Percentiles rank a stretch among this genome's conserved stretches.
phyloP scores from a whole-genome alignment of 2,329 filamentous ascomycete genomes.

The Monilinia aucupariae region DNA sequence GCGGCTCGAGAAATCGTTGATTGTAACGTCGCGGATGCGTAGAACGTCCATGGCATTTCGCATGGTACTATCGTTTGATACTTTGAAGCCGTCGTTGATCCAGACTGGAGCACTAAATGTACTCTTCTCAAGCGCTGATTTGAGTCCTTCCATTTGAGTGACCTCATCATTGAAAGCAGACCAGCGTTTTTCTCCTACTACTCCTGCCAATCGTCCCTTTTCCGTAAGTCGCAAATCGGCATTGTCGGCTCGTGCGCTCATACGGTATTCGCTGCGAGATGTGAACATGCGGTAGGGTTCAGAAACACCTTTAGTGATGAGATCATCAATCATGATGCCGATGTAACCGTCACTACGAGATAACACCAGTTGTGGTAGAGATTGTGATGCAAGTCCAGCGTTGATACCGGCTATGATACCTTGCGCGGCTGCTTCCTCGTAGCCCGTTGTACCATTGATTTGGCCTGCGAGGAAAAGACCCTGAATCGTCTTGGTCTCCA shows the following conservation, averaged over 20 bases:
- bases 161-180: conserved; percentile 58
- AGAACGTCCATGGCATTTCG: conserved; percentile 77
- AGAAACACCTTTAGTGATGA: conserved; percentile 92
- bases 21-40: conserved; percentile 55
- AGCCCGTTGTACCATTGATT: conserved; percentile 97
- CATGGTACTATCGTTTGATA: conserved; percentile 59
- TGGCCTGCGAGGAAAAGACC: conserved; percentile 92
- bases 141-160: conserved; percentile 62
- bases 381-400: conserved; percentile 72
- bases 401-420: conserved; percentile 91
- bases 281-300: conserved; percentile 99
- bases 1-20: conserved; percentile 51
- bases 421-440: conserved; percentile 94
- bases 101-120: conserved; percentile 59
- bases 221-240: conserved; percentile 81
- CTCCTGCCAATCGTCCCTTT: conserved; percentile 68
- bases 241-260: conserved; percentile 88
- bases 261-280: conserved; percentile 87
- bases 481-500: conserved; percentile 87
- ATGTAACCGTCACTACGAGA: conserved; percentile 89
- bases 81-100: conserved; percentile 62
- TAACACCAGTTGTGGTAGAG: conserved; percentile 60
- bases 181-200: conserved; percentile 80
- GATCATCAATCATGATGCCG: conserved; percentile 96
- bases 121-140: conserved; percentile 52